Percentiles rank a stretch among this genome's conserved stretches.
phyloP scores from a whole-genome alignment of 495 filamentous ascomycete species.

The Hypomontagnella submonticulosa region DNA sequence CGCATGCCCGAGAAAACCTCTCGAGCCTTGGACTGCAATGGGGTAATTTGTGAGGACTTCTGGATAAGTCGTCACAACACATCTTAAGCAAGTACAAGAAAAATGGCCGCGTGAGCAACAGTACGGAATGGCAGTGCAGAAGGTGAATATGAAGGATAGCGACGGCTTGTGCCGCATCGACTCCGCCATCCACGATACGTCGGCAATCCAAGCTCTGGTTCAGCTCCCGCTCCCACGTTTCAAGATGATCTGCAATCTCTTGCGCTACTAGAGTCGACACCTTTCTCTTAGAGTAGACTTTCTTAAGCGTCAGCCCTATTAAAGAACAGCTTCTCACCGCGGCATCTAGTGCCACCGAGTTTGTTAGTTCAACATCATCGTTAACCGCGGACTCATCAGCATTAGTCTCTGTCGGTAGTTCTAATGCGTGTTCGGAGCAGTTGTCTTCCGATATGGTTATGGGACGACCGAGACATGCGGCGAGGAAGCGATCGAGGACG shows the following conservation, averaged over 20 bases:
- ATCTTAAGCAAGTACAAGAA: constrained; percentile 64
- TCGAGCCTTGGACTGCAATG: constrained; percentile 61
- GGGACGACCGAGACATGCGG: constrained; percentile 68
- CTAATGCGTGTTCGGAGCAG: constrained; percentile 63
- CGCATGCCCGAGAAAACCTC: constrained; percentile 75
- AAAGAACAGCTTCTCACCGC: constrained; percentile 68
- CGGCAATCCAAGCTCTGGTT: constrained; percentile 60
- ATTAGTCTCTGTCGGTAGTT: constrained; percentile 50
- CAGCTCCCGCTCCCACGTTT: constrained; percentile 60
- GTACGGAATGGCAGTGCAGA: constrained; percentile 77
- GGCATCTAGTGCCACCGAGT: constrained; percentile 60
- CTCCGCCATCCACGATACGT: constrained; percentile 58
- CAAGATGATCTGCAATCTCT: constrained; percentile 69
- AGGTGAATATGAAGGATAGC: constrained; percentile 74
- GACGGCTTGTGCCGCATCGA: constrained; percentile 65
- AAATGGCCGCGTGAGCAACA: constrained; percentile 77
- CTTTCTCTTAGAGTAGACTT: constrained; percentile 75
- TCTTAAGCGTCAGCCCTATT: constrained; percentile 73
- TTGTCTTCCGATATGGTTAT: constrained; percentile 71
- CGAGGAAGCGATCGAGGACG: constrained; percentile 69
- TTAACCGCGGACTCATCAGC: constrained; percentile 27
- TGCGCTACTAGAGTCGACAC: constrained; percentile 74
- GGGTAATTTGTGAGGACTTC: constrained; percentile 43
- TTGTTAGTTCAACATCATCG: constrained; percentile 34
- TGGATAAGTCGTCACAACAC: constrained; percentile 51